These are phyloP conservation scores for Fraxinus ornus DNA, from an alignment of 305 asterid genomes.

Conservation along the genomic window DNA sequence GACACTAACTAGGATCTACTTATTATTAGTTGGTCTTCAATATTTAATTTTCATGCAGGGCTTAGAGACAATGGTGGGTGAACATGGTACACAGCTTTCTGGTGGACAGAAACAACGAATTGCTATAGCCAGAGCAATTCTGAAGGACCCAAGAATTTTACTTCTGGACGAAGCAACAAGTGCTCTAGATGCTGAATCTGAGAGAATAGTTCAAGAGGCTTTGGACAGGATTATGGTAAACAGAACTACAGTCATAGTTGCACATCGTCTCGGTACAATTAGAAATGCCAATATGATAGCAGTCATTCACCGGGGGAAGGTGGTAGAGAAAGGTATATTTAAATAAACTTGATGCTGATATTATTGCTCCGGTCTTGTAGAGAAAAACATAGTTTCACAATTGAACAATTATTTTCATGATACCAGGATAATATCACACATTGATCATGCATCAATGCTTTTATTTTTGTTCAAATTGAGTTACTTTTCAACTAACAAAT, in stretches of 20 bases:
- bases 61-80: slow-evolving; percentile 79
- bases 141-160: slow-evolving; percentile 74
- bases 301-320: slow-evolving; percentile 70
- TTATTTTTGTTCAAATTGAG: not conserved
- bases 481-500: not conserved
- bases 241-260: slow-evolving; percentile 78
- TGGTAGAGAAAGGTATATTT: slow-evolving; percentile 66
- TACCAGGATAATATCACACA: not conserved
- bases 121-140: slow-evolving; percentile 89
- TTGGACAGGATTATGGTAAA: slow-evolving; percentile 78
- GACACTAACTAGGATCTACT: not conserved
- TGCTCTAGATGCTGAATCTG: slow-evolving; percentile 92
- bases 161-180: slow-evolving; percentile 95
- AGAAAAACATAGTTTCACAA: not conserved
- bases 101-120: slow-evolving; percentile 96
- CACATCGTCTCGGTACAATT: slow-evolving; percentile 83
- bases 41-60: slow-evolving; percentile 46
- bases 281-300: slow-evolving; percentile 80
- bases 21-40: not conserved
- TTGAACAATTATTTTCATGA: not conserved
- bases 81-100: slow-evolving; percentile 90
- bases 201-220: slow-evolving; percentile 84
- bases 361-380: not conserved
- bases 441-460: not conserved
- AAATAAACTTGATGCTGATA: not conserved